These are phyloP conservation scores for Triglochin maritima DNA, from an alignment of 106 monocot genomes.

Conservation along the genomic window DNA sequence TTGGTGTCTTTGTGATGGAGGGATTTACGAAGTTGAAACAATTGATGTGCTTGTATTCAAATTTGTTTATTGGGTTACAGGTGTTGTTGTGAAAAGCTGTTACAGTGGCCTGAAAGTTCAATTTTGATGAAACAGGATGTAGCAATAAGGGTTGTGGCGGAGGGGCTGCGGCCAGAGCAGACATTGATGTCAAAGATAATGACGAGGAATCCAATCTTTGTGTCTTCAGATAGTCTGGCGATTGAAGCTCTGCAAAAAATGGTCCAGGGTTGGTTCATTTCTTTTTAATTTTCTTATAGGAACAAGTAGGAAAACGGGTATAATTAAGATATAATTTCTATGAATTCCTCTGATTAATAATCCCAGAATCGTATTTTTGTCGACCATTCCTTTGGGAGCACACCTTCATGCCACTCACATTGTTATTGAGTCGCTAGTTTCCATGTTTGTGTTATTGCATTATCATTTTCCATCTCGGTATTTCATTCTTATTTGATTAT, in stretches of 20 bases:
- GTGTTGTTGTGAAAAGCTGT: too few relatives aligned
- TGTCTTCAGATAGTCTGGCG: slow-evolving; percentile 56
- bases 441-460: not conserved
- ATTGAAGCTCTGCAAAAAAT: slow-evolving; percentile 86
- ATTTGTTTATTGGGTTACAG: too few relatives aligned
- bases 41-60: too few relatives aligned
- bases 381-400: too few relatives aligned
- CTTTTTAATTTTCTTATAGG: too few relatives aligned
- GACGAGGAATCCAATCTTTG: slow-evolving; percentile 75
- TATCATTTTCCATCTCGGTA: not conserved
- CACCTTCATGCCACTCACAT: too few relatives aligned
- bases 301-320: too few relatives aligned
- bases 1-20: not conserved
- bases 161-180: slow-evolving; percentile 63
- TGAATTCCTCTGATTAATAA: too few relatives aligned
- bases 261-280: slow-evolving; percentile 54
- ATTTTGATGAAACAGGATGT: slow-evolving; percentile 45
- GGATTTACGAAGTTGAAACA: not conserved
- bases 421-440: too few relatives aligned
- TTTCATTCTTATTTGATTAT: not conserved
- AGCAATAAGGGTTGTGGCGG: slow-evolving; percentile 63
- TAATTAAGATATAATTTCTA: too few relatives aligned
- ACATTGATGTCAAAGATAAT: slow-evolving; percentile 70
- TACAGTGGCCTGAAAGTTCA: not conserved
- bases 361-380: too few relatives aligned